Base-by-base conservation (phyloP, 2,329 filamentous ascomycete genomes). In the Cladosporium sp. region DNA sequence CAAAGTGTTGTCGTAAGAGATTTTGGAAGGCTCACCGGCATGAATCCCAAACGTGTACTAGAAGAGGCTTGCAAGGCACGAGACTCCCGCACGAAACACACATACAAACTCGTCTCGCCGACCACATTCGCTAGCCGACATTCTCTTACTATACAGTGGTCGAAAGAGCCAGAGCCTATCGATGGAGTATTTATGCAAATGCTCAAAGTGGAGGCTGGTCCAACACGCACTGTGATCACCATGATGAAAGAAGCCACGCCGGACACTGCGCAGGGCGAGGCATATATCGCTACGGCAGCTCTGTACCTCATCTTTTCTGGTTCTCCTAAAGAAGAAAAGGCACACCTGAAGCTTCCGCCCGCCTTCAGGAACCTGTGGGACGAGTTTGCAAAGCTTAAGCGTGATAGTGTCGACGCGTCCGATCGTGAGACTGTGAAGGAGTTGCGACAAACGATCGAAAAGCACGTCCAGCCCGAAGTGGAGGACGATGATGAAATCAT, bases 31-130 rank as follows among this genome's bases (percentile, higher is more conserved):
- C 86, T 85, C 78, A 83, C 83, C 13, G 92, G 93, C 7, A 74
- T 96, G 28, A 89, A 78, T 64, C 92, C 93, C 15, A 83, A 85
- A 61, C 82, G 88, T 62, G 80, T 90, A 25, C 75, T 97, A 12
- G 91, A 97, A 71, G 92, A 97, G 71, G 84, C 90, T n/a, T 95
- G 92, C 70, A 87, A 88, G 65, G 84, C 91, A 61, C 87, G 90
- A 73, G 91, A 96, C 68, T 77, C 87, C 1, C 80, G 80, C 3
- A 88, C 82, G 28, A 87, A 82, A 64, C 74, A 96, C 22, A 76
- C 74, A 2, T 94, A 87, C 70, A 84, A 80, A 57, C 74, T 88
- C 40, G 76, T 94, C 24, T 95, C 91, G 1, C 82, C 87, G 22
- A 85, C 86, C 4, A 79, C 85, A 0, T 94, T 90, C 73, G 87